Evolutionary conservation across 192 early-diverging fungal species (phyloP).

Genomic region (Linderina pennispora): DNA sequence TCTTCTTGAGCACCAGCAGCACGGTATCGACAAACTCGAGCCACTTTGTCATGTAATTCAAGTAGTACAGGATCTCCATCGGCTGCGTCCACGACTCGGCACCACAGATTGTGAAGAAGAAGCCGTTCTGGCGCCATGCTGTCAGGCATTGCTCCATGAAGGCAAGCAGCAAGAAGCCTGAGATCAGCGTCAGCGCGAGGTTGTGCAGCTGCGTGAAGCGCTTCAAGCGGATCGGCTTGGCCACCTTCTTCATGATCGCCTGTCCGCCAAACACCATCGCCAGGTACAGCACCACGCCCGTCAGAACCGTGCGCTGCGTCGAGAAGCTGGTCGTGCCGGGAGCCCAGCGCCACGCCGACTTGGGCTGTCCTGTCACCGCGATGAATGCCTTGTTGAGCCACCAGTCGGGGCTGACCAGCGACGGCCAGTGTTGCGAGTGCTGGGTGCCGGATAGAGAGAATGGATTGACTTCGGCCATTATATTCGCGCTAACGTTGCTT

Average conservation of each 20-base stretch:
- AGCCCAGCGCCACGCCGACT: conserved; percentile 46
- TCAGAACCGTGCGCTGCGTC: conserved; percentile 43
- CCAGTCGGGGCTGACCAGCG: conserved; percentile 47
- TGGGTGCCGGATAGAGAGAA: conserved; percentile 46
- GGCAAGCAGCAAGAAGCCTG: conserved; percentile 63
- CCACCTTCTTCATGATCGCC: conserved; percentile 56
- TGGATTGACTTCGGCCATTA: conserved; percentile 38
- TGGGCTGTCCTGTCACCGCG: conserved; percentile 39
- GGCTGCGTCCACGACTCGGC: conserved; percentile 68
- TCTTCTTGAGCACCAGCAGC: conserved; percentile 80
- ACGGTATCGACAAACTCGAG: conserved; percentile 88
- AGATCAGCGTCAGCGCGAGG: conserved; percentile 66
- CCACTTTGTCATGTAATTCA: conserved; percentile 93
- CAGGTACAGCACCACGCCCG: conserved; percentile 57
- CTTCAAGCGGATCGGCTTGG: conserved; percentile 50
- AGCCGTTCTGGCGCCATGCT: conserved; percentile 58
- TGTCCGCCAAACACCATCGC: conserved; percentile 78
- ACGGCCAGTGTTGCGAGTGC: conserved; percentile 49
- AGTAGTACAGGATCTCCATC: conserved; percentile 79
- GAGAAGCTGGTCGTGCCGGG: conserved; percentile 44
- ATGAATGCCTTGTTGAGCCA: conserved; percentile 48
- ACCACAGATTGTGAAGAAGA: conserved; percentile 70
- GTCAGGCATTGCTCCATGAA: conserved; percentile 78
- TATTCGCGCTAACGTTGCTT: too few species aligned
- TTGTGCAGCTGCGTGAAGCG: conserved; percentile 78